phyloP scores from a whole-genome alignment of 176 grass and related monocot genomes.

The Rhynchospora tenuis region DNA sequence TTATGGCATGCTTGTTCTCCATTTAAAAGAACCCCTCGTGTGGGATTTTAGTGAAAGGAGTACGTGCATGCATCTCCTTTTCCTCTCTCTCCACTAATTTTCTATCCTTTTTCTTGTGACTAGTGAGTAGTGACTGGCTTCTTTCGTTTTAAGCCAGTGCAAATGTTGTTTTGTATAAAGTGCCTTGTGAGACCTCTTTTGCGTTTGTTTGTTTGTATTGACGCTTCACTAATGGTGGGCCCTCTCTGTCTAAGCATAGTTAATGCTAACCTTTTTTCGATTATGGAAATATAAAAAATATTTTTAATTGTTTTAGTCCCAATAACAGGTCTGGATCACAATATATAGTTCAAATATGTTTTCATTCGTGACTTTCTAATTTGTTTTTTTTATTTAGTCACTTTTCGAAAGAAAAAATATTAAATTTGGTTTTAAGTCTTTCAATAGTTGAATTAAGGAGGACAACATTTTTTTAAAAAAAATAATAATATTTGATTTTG shows the following conservation, averaged over 20 bases:
- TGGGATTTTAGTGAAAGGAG: constrained; percentile 11
- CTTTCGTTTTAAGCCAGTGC: constrained; percentile 25
- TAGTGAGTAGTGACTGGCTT: constrained; percentile 25
- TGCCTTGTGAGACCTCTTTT: constrained; percentile 4
- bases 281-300: neutral
- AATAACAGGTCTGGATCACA: neutral
- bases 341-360: too few species aligned
- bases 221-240: constrained; percentile 15
- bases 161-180: constrained; percentile 20
- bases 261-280: neutral
- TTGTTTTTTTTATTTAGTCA: too few species aligned
- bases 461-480: too few species aligned
- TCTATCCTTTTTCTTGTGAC: neutral
- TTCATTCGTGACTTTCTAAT: too few species aligned
- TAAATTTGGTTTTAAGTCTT: too few species aligned
- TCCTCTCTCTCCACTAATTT: neutral
- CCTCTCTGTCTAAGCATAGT: neutral
- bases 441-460: too few species aligned
- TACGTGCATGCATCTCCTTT: constrained; percentile 9
- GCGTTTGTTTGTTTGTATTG: constrained; percentile 18
- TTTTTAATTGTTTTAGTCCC: neutral
- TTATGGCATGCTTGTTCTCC: constrained; percentile 17
- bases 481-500: too few species aligned
- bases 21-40: constrained; percentile 5
- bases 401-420: too few species aligned